Conservation (phyloP, 176 grass and related monocot species). For the Thinopyrum elongatum region DNA sequence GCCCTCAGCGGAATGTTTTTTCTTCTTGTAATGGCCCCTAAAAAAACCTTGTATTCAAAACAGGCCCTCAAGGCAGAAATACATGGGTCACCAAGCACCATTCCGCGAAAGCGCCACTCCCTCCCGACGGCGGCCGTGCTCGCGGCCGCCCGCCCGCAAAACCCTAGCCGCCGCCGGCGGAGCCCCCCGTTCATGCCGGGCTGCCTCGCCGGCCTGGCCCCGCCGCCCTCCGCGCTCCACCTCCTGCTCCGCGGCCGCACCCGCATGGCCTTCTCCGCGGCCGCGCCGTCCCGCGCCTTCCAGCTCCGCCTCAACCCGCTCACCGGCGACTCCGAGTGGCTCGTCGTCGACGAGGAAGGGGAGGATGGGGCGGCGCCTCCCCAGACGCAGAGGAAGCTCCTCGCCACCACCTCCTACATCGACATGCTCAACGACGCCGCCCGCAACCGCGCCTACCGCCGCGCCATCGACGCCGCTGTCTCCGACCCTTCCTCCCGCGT, state of each 20-base stretch:
- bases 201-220: constrained; percentile 17
- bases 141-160: neutral
- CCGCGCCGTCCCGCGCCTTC: constrained; percentile 45
- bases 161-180: constrained; percentile 1
- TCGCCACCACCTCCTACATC: constrained; percentile 79
- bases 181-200: constrained; percentile 28
- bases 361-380: constrained; percentile 21
- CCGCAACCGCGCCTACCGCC: constrained; percentile 72
- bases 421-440: constrained; percentile 90
- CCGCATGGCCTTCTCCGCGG: constrained; percentile 28
- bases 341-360: constrained; percentile 64
- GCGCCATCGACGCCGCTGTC: constrained; percentile 64
- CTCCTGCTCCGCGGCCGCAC: neutral
- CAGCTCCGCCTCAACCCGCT: constrained; percentile 88
- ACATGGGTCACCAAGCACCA: neutral
- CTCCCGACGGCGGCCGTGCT: neutral
- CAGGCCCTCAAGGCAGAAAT: neutral
- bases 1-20: neutral
- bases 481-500: constrained; percentile 60
- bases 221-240: constrained; percentile 4
- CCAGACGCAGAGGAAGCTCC: constrained; percentile 31
- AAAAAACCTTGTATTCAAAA: neutral
- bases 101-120: neutral
- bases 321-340: constrained; percentile 94
- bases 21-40: neutral